A percentile compares a stretch with the other conserved stretches of the same genome.
Conservation (phyloP, 805 yeast genomes). For the Priceomyces haplophilus region DNA sequence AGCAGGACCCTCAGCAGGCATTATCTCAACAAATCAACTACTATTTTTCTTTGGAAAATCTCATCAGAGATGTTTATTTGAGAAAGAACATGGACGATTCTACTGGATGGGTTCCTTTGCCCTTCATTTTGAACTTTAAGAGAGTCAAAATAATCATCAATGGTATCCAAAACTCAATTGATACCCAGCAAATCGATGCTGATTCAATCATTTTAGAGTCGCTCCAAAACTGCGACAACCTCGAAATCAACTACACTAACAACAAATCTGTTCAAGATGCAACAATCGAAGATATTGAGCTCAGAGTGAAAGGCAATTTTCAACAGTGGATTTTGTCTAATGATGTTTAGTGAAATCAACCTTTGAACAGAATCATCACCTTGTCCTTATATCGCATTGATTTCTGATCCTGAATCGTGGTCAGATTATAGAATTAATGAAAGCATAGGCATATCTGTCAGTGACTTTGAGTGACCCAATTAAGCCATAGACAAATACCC, state of each 20-base stretch:
- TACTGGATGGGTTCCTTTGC: slow-evolving; percentile 64
- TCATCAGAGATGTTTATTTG: slow-evolving; percentile 78
- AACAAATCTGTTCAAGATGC: slow-evolving; percentile 26
- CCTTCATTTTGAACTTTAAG: slow-evolving; percentile 64
- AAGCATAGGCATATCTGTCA: slow-evolving; percentile 6
- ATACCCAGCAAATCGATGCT: slow-evolving; percentile 22
- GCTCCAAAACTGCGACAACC: slow-evolving; percentile 48
- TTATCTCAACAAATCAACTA: slow-evolving; percentile 72
- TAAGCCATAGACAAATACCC: slow-evolving; percentile 1
- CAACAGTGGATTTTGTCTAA: slow-evolving; percentile 63
- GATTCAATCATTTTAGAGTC: slow-evolving; percentile 48
- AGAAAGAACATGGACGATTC: slow-evolving; percentile 75
- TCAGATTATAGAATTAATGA: slow-evolving; percentile 8
- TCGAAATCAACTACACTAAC: slow-evolving; percentile 44
- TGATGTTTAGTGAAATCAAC: slow-evolving; percentile 3
- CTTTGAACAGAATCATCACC: background rate
- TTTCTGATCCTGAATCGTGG: slow-evolving; percentile 4
- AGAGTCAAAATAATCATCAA: slow-evolving; percentile 60
- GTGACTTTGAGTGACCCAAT: background rate
- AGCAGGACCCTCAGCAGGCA: slow-evolving; percentile 44
- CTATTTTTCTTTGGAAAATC: slow-evolving; percentile 84
- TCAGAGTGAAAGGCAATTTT: slow-evolving; percentile 59
- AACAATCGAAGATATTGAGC: slow-evolving; percentile 46
- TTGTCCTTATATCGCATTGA: slow-evolving; percentile 6
- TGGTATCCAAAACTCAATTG: slow-evolving; percentile 35